phyloP scores from a whole-genome alignment of 108 stramenopile genomes.

The Nitzschia sp. region DNA sequence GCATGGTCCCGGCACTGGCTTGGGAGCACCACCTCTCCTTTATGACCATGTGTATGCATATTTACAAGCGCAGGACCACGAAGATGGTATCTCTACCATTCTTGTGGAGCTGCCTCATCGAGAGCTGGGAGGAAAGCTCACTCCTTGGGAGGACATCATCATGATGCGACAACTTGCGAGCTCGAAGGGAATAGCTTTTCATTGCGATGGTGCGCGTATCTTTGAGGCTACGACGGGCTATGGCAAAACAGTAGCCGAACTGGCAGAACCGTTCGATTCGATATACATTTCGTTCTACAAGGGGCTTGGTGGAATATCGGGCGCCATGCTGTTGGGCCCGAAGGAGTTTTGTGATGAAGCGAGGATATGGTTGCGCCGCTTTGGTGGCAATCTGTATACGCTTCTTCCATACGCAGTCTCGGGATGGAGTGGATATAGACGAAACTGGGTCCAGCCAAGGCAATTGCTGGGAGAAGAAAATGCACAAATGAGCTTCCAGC shows the following conservation, averaged over 20 bases:
- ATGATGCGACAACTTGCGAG: slow-evolving; percentile 43
- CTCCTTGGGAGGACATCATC: slow-evolving; percentile 64
- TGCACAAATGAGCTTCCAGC: slow-evolving; percentile 35
- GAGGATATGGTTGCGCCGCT: slow-evolving; percentile 72
- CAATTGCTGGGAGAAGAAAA: not conserved
- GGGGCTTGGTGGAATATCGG: slow-evolving; percentile 70
- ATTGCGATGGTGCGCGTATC: slow-evolving; percentile 85
- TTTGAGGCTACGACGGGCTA: slow-evolving; percentile 74
- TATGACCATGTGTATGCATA: slow-evolving; percentile 30
- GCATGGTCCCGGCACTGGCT: slow-evolving; percentile 30
- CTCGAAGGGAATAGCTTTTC: slow-evolving; percentile 50
- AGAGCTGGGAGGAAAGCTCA: slow-evolving; percentile 79
- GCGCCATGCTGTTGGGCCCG: slow-evolving; percentile 76
- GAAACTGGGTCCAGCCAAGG: slow-evolving; percentile 19
- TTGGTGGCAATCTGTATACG: slow-evolving; percentile 84
- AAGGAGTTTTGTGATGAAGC: slow-evolving; percentile 61
- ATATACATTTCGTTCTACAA: slow-evolving; percentile 86
- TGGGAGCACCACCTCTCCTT: slow-evolving; percentile 30
- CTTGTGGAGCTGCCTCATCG: slow-evolving; percentile 85
- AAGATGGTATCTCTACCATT: slow-evolving; percentile 42
- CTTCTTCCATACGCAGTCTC: slow-evolving; percentile 69
- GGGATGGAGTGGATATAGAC: slow-evolving; percentile 58
- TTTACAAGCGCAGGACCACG: slow-evolving; percentile 16
- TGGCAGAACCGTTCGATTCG: slow-evolving; percentile 63
- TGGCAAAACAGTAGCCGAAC: slow-evolving; percentile 30